phyloP scores from a whole-genome alignment of 208 protist genomes.

The Leishmania guyanensis region DNA sequence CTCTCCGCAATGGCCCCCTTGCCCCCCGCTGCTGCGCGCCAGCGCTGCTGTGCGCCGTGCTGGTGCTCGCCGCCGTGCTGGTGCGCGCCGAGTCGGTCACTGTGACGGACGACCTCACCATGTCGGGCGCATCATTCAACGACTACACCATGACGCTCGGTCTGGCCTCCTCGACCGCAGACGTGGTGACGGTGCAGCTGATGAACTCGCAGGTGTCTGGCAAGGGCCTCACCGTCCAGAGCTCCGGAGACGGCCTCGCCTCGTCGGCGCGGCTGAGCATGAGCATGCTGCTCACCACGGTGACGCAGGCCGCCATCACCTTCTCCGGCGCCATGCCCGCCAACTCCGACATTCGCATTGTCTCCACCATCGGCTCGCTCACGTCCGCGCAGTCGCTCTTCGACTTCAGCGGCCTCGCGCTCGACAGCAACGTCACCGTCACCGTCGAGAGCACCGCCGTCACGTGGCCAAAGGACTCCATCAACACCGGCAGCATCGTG shows the following conservation, averaged over 20 bases:
- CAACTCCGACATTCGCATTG: conserved; percentile 28
- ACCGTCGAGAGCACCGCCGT: conserved; percentile 18
- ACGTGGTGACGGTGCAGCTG: conserved; percentile 20
- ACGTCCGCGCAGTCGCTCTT: conserved; percentile 21
- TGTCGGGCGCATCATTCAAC: conserved; percentile 8
- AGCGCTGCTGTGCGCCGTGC: conserved; percentile 24
- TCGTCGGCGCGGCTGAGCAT: conserved; percentile 11
- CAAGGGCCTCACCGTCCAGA: conserved; percentile 11
- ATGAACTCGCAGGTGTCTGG: conserved; percentile 16
- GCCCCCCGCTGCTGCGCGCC: conserved; percentile 9
- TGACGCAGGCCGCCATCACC: conserved; percentile 7
- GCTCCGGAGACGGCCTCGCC: background rate
- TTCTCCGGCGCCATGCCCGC: conserved; percentile 18
- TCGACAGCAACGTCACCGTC: conserved; percentile 19
- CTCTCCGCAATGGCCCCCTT: background rate
- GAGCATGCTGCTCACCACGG: conserved; percentile 10
- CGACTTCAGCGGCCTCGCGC: conserved; percentile 22
- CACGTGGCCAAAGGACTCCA: conserved; percentile 7
- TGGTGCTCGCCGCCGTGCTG: conserved; percentile 20
- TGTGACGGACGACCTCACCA: conserved; percentile 1
- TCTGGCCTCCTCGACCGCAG: background rate
- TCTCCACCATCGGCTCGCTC: conserved; percentile 20
- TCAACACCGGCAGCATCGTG: conserved; percentile 13
- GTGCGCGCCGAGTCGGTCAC: conserved; percentile 10
- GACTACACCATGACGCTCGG: conserved; percentile 20